Base-by-base conservation (phyloP, 257 asterid species). In the Pogostemon cablin region DNA sequence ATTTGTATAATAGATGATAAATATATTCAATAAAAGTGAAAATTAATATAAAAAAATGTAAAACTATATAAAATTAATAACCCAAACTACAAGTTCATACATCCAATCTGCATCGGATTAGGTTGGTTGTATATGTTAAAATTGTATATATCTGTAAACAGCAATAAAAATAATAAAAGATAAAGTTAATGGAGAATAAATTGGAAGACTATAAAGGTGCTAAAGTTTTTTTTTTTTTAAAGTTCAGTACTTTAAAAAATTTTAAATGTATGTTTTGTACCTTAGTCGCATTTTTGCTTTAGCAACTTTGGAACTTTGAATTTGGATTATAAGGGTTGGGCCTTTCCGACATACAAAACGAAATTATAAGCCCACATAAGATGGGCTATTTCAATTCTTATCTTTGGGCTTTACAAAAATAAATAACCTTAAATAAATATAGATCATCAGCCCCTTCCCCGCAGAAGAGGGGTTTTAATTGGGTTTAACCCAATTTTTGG, bases 141-240 rank as follows among this genome's bases (percentile, higher is more conserved):
- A 12, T 17, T 15, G 17, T 52, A 12, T 12, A 52, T 3, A 49
- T 52, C 5, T 52, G 3, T 1, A 12, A 4, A 48, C n/a, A 10
- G 20, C 4, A 48, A 48, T 0, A 48, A 48, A 2, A 10, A 46
- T 2, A 46, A 8, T 48, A 11, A 52, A 52, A 35, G 2, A 32
- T 11, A 4, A 62, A 42, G 66, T 60, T 58, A 65, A 65, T 34
- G 69, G n/a, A n/a, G 57, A 46, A 34, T 46, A 46, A 65, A 47
- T 46, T 46, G 38, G 58, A 46, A 47, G 54, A 68, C 11, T 11
- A 42, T 15, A 48, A 40, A 7, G 63, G 10, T 7, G 3, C 9
- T 57, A 57, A 57, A 57, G 59, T 59, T 56, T 0, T 12, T 15
- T 17, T 6, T 12, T 6, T 52, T 25, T 1, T 25, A 25, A 25